Conservation (phyloP, 331 rosid genomes). For the Rosa hybrid region DNA sequence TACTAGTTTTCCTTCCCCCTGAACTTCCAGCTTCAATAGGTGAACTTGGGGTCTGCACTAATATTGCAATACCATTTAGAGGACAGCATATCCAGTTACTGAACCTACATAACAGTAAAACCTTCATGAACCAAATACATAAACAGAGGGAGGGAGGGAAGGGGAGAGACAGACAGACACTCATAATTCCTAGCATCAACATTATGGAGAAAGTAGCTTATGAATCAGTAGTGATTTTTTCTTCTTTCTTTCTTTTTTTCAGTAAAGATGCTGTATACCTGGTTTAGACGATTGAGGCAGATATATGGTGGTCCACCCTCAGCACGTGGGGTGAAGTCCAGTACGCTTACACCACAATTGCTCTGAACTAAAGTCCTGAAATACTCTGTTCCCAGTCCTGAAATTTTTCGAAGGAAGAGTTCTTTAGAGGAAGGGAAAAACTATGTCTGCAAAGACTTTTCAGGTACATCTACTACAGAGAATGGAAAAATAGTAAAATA, state of each 20-base stretch:
- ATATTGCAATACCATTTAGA: conserved; percentile 37
- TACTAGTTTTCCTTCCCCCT: conserved; percentile 69
- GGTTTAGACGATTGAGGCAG: conserved; percentile 87
- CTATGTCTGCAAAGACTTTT: neutral
- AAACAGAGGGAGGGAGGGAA: neutral
- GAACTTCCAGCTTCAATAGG: conserved; percentile 76
- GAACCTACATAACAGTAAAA: conserved; percentile 20
- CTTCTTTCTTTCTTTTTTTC: neutral
- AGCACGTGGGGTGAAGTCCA: conserved; percentile 73
- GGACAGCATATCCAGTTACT: conserved; percentile 23
- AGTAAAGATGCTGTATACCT: conserved; percentile 46
- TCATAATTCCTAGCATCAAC: neutral
- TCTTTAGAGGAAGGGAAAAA: neutral
- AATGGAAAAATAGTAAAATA: conserved; percentile 49
- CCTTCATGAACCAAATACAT: conserved; percentile 12
- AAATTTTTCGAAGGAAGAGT: conserved; percentile 6
- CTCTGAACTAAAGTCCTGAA: conserved; percentile 90
- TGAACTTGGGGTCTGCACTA: conserved; percentile 89
- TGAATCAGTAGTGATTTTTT: neutral
- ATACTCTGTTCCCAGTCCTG: conserved; percentile 79
- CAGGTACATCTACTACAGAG: conserved; percentile 16
- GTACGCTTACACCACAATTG: conserved; percentile 91
- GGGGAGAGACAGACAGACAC: neutral
- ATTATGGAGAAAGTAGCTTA: neutral
- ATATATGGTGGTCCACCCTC: conserved; percentile 72